These are phyloP conservation scores for Trichoderma oligosporum DNA, from an alignment of 2,329 filamentous ascomycete genomes.

Conservation along the genomic window DNA sequence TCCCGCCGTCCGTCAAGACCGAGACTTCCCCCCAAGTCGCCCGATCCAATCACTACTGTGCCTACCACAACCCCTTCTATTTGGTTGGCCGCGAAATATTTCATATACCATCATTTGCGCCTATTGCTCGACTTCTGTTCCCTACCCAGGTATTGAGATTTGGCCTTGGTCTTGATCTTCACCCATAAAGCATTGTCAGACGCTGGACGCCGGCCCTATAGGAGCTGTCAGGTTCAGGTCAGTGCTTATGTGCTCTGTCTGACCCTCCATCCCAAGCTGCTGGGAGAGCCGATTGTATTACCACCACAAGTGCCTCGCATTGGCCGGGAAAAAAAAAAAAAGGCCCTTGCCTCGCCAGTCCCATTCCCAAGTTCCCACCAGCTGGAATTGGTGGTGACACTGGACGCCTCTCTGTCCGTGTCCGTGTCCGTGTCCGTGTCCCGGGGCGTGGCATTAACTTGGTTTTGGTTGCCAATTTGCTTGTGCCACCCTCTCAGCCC, in stretches of 20 bases:
- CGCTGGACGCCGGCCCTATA: conserved; percentile 3
- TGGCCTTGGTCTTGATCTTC: neutral
- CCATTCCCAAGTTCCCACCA: conserved; percentile 1
- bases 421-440: neutral
- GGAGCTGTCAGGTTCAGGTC: conserved; percentile 10
- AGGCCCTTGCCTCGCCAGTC: conserved; percentile 2
- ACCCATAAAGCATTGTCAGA: conserved; percentile 10
- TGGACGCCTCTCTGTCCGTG: neutral
- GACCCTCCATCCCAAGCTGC: conserved; percentile 19
- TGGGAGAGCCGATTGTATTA: conserved; percentile 4
- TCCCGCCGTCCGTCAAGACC: conserved; percentile 4
- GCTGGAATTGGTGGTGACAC: neutral
- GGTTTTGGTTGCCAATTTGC: neutral
- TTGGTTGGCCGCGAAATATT: too few relatives aligned
- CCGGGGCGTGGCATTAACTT: conserved; percentile 3
- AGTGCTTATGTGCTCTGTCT: conserved; percentile 15
- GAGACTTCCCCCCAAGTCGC: conserved; percentile 1
- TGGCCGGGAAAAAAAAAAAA: conserved; percentile 9
- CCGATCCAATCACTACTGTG: neutral
- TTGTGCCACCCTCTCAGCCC: conserved; percentile 6
- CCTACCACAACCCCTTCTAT: neutral
- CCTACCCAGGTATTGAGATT: neutral
- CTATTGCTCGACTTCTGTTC: conserved; percentile 1
- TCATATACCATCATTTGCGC: neutral
- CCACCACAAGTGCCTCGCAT: conserved; percentile 8